These are phyloP conservation scores for Cadophora luteo-olivacea DNA, from an alignment of 2,329 filamentous ascomycete species.

Conservation along the genomic window DNA sequence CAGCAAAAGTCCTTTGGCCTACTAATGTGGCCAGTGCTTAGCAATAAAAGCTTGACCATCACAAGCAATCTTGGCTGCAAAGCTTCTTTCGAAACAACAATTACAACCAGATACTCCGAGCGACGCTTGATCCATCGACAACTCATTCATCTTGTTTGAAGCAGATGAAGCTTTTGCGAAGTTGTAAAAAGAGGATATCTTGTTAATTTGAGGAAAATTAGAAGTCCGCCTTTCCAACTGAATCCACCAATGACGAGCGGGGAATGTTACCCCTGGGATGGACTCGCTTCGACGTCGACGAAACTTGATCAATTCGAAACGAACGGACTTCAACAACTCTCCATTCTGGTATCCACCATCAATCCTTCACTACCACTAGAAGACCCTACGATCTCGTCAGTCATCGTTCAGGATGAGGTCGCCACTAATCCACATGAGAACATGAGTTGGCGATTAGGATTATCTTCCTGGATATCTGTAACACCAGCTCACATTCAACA, in stretches of 20 bases:
- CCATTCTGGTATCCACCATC: neutral
- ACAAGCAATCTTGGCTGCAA: conserved; percentile 11
- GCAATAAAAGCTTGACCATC: conserved; percentile 3
- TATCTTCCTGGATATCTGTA: neutral
- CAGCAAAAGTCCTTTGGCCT: neutral
- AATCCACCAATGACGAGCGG: conserved; percentile 16
- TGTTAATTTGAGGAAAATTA: conserved; percentile 12
- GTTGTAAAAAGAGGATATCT: neutral
- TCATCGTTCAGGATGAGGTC: neutral
- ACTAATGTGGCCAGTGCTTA: neutral
- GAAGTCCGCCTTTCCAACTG: neutral
- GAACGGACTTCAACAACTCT: neutral
- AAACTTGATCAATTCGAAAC: conserved; percentile 10
- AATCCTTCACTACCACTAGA: neutral
- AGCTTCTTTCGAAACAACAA: neutral
- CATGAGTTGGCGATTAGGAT: neutral
- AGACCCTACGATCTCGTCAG: neutral
- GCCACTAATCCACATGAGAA: neutral
- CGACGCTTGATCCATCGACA: neutral
- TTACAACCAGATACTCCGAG: neutral
- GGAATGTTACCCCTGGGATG: neutral
- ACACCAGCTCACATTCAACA: neutral
- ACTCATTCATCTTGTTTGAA: neutral
- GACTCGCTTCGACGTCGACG: neutral
- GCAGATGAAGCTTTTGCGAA: conserved; percentile 5